Conservation (phyloP, 192 early-diverging fungal species). For the Glomus cerebriforme region DNA sequence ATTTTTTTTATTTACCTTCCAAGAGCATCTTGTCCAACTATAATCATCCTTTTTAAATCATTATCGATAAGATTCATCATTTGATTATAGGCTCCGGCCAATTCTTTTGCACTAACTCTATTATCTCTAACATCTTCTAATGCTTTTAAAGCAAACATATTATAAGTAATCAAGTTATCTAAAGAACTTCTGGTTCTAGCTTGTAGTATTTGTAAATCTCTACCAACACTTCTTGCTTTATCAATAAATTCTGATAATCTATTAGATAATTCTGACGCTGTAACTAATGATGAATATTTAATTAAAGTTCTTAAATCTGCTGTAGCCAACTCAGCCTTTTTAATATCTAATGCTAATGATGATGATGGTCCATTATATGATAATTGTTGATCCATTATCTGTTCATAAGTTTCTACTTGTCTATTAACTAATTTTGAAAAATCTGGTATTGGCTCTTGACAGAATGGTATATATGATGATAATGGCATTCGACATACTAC, state of each 20-base stretch:
- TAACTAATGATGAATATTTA: constrained; percentile 46
- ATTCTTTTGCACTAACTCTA: constrained; percentile 38
- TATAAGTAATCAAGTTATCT: constrained; percentile 56
- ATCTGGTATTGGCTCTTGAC: constrained; percentile 40
- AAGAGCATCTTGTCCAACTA: constrained; percentile 27
- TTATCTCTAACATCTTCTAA: constrained; percentile 36
- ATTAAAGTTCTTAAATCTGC: constrained; percentile 53
- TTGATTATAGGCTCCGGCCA: constrained; percentile 35
- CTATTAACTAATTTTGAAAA: constrained; percentile 52
- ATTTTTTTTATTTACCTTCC: constrained; percentile 34
- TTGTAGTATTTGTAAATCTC: constrained; percentile 51
- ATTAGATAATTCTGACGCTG: constrained; percentile 36
- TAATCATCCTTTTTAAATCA: constrained; percentile 1
- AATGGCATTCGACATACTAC: constrained; percentile 4
- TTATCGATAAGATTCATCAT: constrained; percentile 35
- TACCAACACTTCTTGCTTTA: constrained; percentile 41
- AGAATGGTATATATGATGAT: not conserved
- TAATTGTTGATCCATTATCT: constrained; percentile 40
- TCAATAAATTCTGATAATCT: constrained; percentile 44
- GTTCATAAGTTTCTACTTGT: constrained; percentile 48
- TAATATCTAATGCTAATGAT: constrained; percentile 46
- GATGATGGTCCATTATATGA: constrained; percentile 12
- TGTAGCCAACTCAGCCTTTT: constrained; percentile 51
- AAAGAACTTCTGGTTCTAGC: constrained; percentile 50
- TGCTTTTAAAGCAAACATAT: constrained; percentile 43